Percentiles rank a stretch among this genome's conserved stretches.
These are phyloP conservation scores for Collybiopsis confluens DNA, from an alignment of 768 basidiomycete species.

Conservation along the genomic window DNA sequence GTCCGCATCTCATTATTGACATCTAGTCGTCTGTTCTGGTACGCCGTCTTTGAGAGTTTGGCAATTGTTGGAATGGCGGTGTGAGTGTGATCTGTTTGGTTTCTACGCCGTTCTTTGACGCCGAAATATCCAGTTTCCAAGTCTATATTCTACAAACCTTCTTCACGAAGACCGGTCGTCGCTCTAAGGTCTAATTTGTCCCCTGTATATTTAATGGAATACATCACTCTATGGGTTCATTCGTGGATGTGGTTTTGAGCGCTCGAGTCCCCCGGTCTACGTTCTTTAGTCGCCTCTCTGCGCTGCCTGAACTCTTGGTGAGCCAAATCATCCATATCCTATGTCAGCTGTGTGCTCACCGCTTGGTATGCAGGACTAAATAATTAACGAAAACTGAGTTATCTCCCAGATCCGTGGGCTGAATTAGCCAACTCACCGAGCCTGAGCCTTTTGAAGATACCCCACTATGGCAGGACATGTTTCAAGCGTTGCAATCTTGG, in stretches of 20 bases:
- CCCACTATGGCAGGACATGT: background rate
- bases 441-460: conserved; percentile 1
- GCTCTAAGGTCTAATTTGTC: conserved; percentile 72
- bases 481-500: background rate
- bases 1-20: background rate
- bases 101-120: background rate
- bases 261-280: too few species aligned
- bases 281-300: background rate
- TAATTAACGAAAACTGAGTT: background rate
- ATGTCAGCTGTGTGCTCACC: background rate
- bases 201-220: background rate
- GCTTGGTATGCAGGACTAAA: conserved; percentile 1
- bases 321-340: background rate
- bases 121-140: conserved; percentile 54
- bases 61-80: conserved; percentile 82
- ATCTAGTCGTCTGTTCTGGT: conserved; percentile 87
- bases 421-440: background rate
- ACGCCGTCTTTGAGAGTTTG: conserved; percentile 75
- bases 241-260: too few species aligned
- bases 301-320: background rate
- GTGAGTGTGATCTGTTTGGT: conserved; percentile 42
- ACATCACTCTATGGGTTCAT: background rate
- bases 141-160: conserved; percentile 93
- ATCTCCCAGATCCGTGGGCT: too few species aligned
- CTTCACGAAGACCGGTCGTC: conserved; percentile 90